Evolutionary conservation across 2,329 filamentous ascomycete species (phyloP).

Genomic region (Penicillium sp.): DNA sequence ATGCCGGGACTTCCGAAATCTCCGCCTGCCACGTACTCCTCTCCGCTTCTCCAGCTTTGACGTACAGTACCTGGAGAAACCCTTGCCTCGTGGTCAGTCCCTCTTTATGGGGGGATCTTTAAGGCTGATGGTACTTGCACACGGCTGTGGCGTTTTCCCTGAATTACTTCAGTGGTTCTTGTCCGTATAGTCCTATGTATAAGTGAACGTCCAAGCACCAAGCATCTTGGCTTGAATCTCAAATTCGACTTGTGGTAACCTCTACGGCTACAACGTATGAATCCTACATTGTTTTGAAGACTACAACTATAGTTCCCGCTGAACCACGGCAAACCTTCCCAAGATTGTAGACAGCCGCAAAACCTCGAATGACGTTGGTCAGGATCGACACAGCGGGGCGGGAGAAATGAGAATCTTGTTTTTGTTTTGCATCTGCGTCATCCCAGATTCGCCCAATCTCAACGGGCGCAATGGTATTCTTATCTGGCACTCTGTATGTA

Average conservation of each 20-base stretch:
- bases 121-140: not conserved
- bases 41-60: not conserved
- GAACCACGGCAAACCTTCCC: not conserved
- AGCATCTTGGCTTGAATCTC: not conserved
- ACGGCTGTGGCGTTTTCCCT: not conserved
- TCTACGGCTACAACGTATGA: not conserved
- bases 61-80: not conserved
- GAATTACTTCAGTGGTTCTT: not conserved
- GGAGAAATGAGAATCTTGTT: not conserved
- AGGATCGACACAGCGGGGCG: not conserved
- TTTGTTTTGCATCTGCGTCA: not conserved
- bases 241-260: not conserved
- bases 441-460: not conserved
- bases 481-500: not conserved
- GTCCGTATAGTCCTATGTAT: not conserved
- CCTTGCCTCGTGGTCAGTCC: not conserved
- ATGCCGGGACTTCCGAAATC: conserved; percentile 14
- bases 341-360: not conserved
- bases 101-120: not conserved
- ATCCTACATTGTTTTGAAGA: not conserved
- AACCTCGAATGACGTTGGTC: not conserved
- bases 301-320: not conserved
- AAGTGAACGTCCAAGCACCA: not conserved
- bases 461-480: not conserved
- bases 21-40: not conserved